phyloP scores from a whole-genome alignment of 192 early-diverging fungal genomes.

The Coemansia sp. region DNA sequence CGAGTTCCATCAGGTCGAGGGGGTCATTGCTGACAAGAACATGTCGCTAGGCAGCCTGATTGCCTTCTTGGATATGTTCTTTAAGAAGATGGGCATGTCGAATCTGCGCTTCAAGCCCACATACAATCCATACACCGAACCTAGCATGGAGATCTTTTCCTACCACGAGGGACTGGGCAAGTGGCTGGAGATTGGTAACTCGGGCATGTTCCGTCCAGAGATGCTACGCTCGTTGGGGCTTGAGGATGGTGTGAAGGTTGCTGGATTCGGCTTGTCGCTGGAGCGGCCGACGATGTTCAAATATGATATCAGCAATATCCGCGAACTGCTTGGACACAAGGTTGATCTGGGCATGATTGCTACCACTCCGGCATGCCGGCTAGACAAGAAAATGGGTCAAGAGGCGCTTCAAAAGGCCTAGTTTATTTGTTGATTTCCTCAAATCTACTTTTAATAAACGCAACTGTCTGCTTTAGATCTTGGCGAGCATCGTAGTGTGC shows the following conservation, averaged over 20 bases:
- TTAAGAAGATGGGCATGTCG: slow-evolving; percentile 91
- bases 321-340: slow-evolving; percentile 92
- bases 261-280: slow-evolving; percentile 95
- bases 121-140: slow-evolving; percentile 99
- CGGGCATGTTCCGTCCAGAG: slow-evolving; percentile 99
- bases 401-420: slow-evolving; percentile 19
- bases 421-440: neutral
- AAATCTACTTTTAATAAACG: slow-evolving; percentile 28
- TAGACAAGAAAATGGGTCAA: slow-evolving; percentile 69
- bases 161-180: slow-evolving; percentile 85
- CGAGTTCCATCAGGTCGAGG: slow-evolving; percentile 99
- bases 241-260: slow-evolving; percentile 89
- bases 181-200: slow-evolving; percentile 98
- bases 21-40: slow-evolving; percentile 94
- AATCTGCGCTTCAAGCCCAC: slow-evolving; percentile 99
- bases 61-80: slow-evolving; percentile 94
- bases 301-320: slow-evolving; percentile 90
- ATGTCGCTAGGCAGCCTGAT: slow-evolving; percentile 95
- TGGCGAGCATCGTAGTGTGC: slow-evolving; percentile 23
- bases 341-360: slow-evolving; percentile 88
- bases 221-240: slow-evolving; percentile 96
- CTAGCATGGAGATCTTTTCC: slow-evolving; percentile 98
- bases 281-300: slow-evolving; percentile 99
- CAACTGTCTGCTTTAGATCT: slow-evolving; percentile 22
- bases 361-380: slow-evolving; percentile 83